Evolutionary conservation across 2,329 filamentous ascomycete species (phyloP).

Genomic region (Cryphonectria japonica): DNA sequence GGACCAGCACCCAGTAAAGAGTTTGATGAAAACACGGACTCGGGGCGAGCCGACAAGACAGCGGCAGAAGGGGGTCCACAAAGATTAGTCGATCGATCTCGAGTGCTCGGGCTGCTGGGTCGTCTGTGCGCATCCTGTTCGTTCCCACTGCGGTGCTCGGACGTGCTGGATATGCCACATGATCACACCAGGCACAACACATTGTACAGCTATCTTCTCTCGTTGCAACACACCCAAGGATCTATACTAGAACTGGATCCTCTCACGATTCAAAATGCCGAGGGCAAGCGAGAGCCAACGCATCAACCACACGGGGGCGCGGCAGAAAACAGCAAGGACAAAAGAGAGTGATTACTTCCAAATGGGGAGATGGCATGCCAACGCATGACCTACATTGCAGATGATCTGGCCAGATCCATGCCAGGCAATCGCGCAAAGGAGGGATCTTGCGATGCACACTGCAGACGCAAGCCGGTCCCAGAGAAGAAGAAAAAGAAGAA

Average conservation of each 20-base stretch:
- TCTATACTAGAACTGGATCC: background rate
- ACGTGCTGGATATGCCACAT: background rate
- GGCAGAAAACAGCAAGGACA: background rate
- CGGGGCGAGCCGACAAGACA: conserved; percentile 29
- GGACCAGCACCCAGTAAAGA: conserved; percentile 1
- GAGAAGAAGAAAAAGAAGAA: background rate
- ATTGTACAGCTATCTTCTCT: background rate
- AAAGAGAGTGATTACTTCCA: background rate
- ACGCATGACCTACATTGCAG: conserved; percentile 7
- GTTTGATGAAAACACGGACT: conserved; percentile 18
- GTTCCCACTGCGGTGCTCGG: background rate
- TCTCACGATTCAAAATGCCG: background rate
- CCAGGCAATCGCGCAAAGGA: background rate
- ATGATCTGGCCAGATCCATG: background rate
- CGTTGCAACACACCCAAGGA: background rate
- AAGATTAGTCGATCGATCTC: conserved; percentile 11
- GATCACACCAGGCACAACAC: background rate
- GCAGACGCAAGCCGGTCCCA: background rate
- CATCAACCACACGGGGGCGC: background rate
- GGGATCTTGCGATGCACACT: background rate
- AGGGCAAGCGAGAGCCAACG: background rate
- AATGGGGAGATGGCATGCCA: background rate
- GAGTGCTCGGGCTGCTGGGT: conserved; percentile 9
- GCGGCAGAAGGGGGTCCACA: conserved; percentile 18
- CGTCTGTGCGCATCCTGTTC: conserved; percentile 22